Evolutionary conservation across 2,329 filamentous ascomycete species (phyloP), one percentile per base, ranked within the genome.

Genomic region (Neopestalotiopsis clavispora): DNA sequence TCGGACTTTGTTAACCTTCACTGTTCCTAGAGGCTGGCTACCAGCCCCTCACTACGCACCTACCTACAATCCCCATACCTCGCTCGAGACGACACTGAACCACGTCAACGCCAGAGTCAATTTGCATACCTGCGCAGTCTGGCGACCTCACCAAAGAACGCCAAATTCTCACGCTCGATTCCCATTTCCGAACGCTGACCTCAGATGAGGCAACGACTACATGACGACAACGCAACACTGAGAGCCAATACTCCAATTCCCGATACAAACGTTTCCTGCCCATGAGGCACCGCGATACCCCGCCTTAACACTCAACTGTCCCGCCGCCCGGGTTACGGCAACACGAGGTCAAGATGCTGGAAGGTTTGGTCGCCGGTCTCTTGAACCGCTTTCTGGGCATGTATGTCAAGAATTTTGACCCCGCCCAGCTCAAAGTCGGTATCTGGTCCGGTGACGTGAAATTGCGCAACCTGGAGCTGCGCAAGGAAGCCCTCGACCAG

Each of bases 331-430:
- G 92, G 90, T 92, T 78, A 94, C 89, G 92, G 87, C 90, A 85
- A 79, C 79, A 80, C 75, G 76, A 80, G 80, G 80, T 84, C 86
- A 87, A 80, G 77, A 99, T 99, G 96, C 90, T 99, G 84, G 96
- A 99, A 88, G 94, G 95, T 75, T 88, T 99, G 75, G 96, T 98
- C 72, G 94, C 96, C 76, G 97, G 95, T 83, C 87, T 99, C 86
- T 91, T 99, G 76, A 99, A 99, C 86, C 93, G 97, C 85, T 98
- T 99, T 84, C 85, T 99, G 89, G 97, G 96, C 87, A 97, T 98
- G 92, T 99, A 99, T 82, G 95, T 99, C 82, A 95, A 97, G 88
- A 98, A 99, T 83, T 99, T 99, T 80, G 96, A 99, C 82, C 94
- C 96, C 67, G 92, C 94, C 77, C 96, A 99, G 85, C 88, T 99